Conservation (phyloP, 805 yeast species). For the Lipomyces spencermartinsiae region DNA sequence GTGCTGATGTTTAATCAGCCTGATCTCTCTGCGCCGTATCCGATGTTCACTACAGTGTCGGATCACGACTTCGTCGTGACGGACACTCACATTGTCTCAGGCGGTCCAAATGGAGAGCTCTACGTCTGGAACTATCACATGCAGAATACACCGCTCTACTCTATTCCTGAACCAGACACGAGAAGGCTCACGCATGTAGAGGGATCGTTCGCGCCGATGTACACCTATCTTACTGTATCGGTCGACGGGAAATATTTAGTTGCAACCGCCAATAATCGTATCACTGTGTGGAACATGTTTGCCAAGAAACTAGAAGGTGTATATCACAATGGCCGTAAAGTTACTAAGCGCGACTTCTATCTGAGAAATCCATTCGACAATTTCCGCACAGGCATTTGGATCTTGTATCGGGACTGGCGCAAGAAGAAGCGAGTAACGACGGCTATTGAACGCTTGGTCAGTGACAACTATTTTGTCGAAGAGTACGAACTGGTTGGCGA, state of each 20-base stretch:
- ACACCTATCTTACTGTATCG: constrained; percentile 19
- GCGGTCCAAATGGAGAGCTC: constrained; percentile 24
- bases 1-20: constrained; percentile 11
- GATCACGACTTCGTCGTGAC: constrained; percentile 23
- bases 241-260: constrained; percentile 23
- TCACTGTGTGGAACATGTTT: constrained; percentile 27
- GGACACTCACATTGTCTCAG: constrained; percentile 27
- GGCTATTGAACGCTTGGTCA: constrained; percentile 1
- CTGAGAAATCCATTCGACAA: constrained; percentile 19
- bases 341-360: constrained; percentile 10
- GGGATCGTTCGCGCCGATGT: constrained; percentile 9
- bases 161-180: constrained; percentile 17
- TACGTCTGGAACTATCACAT: constrained; percentile 27
- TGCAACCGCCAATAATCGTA: constrained; percentile 23
- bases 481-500: constrained; percentile 23
- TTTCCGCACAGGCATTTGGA: constrained; percentile 24
- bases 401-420: constrained; percentile 25
- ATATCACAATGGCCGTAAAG: constrained; percentile 25
- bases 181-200: not conserved
- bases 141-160: constrained; percentile 11
- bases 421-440: not conserved
- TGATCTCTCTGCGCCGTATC: not conserved
- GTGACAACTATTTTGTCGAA: constrained; percentile 13
- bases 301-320: constrained; percentile 23
- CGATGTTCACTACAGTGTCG: constrained; percentile 20